These are phyloP conservation scores for Gracilariopsis chorda DNA, from an alignment of 23 red algal genomes.

Conservation along the genomic window DNA sequence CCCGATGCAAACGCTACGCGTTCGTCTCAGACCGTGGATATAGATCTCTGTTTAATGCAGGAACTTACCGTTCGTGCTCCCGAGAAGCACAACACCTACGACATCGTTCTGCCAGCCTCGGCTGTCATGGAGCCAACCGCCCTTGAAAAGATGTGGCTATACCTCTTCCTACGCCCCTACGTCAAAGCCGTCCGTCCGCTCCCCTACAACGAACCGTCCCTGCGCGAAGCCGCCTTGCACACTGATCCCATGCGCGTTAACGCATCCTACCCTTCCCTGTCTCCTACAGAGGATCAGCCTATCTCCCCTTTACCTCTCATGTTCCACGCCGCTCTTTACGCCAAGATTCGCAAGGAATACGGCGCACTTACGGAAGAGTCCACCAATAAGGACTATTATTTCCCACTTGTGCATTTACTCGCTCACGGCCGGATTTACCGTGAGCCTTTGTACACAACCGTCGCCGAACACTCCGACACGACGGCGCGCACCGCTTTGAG, in stretches of 20 bases:
- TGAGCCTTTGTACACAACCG: neutral
- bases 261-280: neutral
- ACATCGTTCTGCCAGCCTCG: neutral
- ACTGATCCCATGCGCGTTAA: conserved; percentile 38
- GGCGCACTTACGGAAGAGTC: neutral
- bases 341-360: neutral
- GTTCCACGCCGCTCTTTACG: neutral
- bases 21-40: neutral
- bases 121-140: conserved; percentile 34
- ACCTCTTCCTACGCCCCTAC: conserved; percentile 2
- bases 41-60: conserved; percentile 14
- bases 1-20: neutral
- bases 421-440: neutral
- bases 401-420: neutral
- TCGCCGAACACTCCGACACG: neutral
- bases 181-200: conserved; percentile 16
- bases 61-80: neutral
- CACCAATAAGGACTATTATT: neutral
- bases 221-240: neutral
- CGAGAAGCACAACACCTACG: conserved; percentile 6
- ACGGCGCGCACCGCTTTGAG: neutral
- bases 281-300: neutral
- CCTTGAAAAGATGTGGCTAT: conserved; percentile 41
- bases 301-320: conserved; percentile 2
- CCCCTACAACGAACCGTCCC: neutral